phyloP scores from a whole-genome alignment of 495 filamentous ascomycete species.

The Penicillium desertorum region DNA sequence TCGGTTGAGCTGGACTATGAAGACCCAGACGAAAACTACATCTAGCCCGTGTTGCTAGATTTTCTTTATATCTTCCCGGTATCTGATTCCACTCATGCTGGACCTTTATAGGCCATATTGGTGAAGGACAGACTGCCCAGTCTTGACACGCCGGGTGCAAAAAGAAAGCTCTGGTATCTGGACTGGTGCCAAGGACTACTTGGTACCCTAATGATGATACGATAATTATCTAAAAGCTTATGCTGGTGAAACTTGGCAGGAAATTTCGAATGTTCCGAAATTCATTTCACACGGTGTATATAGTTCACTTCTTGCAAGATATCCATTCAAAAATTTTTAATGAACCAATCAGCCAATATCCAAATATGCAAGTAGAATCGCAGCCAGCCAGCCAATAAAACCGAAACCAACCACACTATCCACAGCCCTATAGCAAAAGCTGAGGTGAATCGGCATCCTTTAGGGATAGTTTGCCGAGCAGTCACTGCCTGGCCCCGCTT shows the following conservation, averaged over 20 bases:
- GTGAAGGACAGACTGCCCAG: neutral
- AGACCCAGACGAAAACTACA: neutral
- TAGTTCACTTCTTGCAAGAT: neutral
- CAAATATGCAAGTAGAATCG: neutral
- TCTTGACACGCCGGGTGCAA: neutral
- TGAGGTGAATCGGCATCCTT: neutral
- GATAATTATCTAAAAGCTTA: neutral
- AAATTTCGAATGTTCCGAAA: neutral
- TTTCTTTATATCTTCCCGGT: neutral
- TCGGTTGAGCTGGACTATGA: neutral
- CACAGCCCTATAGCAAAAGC: neutral
- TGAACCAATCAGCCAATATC: neutral
- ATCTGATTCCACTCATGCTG: neutral
- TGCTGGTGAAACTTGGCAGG: neutral
- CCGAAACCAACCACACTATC: neutral
- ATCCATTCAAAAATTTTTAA: neutral
- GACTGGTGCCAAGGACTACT: neutral
- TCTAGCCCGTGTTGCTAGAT: neutral
- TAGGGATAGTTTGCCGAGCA: slow-evolving; percentile 11
- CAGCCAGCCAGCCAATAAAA: neutral
- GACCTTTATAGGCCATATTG: neutral
- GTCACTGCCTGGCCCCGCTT: neutral
- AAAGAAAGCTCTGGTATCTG: neutral
- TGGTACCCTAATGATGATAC: neutral
- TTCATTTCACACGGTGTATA: neutral